Conservation (phyloP, 2,329 filamentous ascomycete species). For the Emmonsia crescens region DNA sequence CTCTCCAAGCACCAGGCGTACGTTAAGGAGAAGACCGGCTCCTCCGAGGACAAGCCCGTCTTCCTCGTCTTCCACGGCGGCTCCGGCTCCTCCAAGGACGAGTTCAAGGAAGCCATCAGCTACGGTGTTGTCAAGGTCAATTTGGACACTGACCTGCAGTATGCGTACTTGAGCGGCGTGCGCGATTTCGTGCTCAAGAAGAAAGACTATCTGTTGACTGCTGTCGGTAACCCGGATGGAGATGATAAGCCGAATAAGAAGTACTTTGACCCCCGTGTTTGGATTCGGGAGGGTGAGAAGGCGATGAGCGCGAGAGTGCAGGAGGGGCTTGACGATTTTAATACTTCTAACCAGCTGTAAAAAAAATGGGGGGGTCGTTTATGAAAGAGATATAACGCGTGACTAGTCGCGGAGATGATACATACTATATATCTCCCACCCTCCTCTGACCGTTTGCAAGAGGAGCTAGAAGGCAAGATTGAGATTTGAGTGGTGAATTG, state of each 20-base stretch:
- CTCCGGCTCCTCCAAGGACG: constrained; percentile 79
- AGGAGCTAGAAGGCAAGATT: too few relatives aligned
- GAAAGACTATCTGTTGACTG: constrained; percentile 81
- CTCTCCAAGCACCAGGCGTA: constrained; percentile 93
- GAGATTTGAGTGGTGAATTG: too few relatives aligned
- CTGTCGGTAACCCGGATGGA: constrained; percentile 92
- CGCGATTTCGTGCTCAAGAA: constrained; percentile 90
- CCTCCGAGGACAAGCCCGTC: constrained; percentile 75
- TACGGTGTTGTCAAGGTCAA: constrained; percentile 99
- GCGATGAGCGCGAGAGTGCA: constrained; percentile 76
- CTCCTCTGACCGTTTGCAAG: too few relatives aligned
- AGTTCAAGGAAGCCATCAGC: constrained; percentile 79
- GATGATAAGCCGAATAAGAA: constrained; percentile 99
- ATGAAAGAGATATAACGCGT: not conserved
- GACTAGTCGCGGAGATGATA: too few relatives aligned
- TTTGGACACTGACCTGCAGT: constrained; percentile 96
- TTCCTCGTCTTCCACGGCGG: constrained; percentile 99
- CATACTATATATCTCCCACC: too few relatives aligned
- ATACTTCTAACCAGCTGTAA: constrained; percentile 69
- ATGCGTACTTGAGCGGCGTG: constrained; percentile 82
- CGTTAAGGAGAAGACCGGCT: constrained; percentile 67
- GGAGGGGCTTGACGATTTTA: constrained; percentile 84
- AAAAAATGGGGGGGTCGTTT: not conserved
- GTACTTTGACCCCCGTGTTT: constrained; percentile 79
- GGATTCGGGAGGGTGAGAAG: constrained; percentile 91